Evolutionary conservation across 2,329 filamentous ascomycete genomes (phyloP), one percentile per base, ranked within the genome.

Genomic region (Alternaria solani): DNA sequence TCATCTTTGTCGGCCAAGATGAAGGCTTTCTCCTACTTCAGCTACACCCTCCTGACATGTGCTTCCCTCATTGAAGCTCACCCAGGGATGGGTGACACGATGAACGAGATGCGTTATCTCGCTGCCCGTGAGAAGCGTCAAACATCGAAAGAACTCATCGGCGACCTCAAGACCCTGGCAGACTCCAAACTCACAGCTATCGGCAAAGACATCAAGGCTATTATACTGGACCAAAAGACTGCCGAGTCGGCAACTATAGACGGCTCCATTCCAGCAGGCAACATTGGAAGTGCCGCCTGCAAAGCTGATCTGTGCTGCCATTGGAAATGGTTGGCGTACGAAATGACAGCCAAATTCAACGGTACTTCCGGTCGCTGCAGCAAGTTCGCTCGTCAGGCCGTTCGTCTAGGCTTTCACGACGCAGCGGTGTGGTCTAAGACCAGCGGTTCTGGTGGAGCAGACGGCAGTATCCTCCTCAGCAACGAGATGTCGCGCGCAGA

Each of bases 271-370:
- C 73, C 74, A 5, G 61, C 63, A 9, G 75, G 74, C 8, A 68
- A 62, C n/a, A 67, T 75, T 28, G 74, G 72, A 23, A 74, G 66
- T 32, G 69, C 70, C 8, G 74, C 75, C 9, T 78, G 75, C 66
- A 72, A 74, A 63, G 65, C 68, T 8, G 74, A 78, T 38, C 62
- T 67, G 14, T 78, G 76, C 64, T 78, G 76, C 51, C 68, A 74
- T 23, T 78, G 75, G 75, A 75, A 75, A 52, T 78, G 75, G 67
- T 69, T 78, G 2, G 63, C 72, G 7, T 71, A 74, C 51, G 75
- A 77, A 26, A 76, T 78, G 73, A 72, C 69, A 8, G 66, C 70
- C 30, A 69, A 68, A 32, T 78, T 78, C 66, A 73, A 70, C 41
- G 75, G 74, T 48, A 70, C 70, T 5, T 75, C 73, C 2, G 75